Percentiles rank a stretch among this genome's conserved stretches.
Conservation (phyloP, 257 asterid species). For the Nicotiana paniculata region DNA sequence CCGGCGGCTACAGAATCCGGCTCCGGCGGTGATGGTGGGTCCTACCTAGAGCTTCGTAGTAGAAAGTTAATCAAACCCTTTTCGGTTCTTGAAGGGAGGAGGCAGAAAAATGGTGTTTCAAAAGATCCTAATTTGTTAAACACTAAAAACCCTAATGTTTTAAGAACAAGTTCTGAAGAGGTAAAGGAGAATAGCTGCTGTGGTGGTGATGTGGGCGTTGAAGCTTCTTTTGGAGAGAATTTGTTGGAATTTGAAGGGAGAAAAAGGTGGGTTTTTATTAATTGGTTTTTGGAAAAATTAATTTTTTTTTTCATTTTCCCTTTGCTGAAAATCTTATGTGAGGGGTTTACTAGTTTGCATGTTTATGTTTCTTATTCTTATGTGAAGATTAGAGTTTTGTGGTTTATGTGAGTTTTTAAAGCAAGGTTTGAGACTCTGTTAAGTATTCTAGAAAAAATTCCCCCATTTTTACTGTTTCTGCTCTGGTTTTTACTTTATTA, state of each 20-base stretch:
- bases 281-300: background rate
- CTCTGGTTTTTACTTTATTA: background rate
- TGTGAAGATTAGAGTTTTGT: background rate
- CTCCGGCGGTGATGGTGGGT: constrained; percentile 16
- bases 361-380: background rate
- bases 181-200: background rate
- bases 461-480: background rate
- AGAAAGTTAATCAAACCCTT: constrained; percentile 20
- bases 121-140: constrained; percentile 12
- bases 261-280: constrained; percentile 19
- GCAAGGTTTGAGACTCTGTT: background rate
- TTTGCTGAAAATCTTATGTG: background rate
- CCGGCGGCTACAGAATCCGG: background rate
- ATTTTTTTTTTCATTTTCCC: background rate
- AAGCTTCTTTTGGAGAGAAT: constrained; percentile 26
- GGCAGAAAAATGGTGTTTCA: constrained; percentile 8
- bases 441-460: background rate
- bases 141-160: background rate
- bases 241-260: constrained; percentile 24
- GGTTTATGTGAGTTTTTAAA: background rate
- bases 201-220: background rate
- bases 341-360: background rate
- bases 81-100: constrained; percentile 7
- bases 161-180: background rate
- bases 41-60: constrained; percentile 29